phyloP scores from a whole-genome alignment of 2,329 filamentous ascomycete species.

The Cladorrhinum sp. region DNA sequence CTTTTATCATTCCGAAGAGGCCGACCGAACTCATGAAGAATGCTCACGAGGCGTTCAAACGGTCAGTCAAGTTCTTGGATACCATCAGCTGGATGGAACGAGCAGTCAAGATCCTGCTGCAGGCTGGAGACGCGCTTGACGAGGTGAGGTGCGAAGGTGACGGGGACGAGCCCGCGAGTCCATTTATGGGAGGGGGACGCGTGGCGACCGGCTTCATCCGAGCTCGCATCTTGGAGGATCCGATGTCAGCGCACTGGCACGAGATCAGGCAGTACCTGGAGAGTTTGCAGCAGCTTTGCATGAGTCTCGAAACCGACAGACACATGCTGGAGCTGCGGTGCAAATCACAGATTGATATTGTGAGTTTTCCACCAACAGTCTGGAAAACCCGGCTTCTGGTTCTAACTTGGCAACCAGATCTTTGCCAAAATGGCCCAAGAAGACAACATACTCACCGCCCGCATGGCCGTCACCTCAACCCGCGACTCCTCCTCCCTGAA shows the following conservation, averaged over 20 bases:
- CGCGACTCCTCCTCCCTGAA: slow-evolving; percentile 48
- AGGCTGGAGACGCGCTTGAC: slow-evolving; percentile 43
- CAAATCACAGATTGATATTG: slow-evolving; percentile 46
- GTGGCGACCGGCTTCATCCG: slow-evolving; percentile 17
- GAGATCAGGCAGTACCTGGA: slow-evolving; percentile 47
- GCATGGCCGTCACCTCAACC: slow-evolving; percentile 40
- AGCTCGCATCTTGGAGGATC: slow-evolving; percentile 21
- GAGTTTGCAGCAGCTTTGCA: slow-evolving; percentile 42
- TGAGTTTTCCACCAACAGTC: slow-evolving; percentile 31
- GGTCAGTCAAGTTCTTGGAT: slow-evolving; percentile 44
- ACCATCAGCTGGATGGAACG: slow-evolving; percentile 48
- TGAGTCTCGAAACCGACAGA: slow-evolving; percentile 44
- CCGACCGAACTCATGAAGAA: slow-evolving; percentile 48
- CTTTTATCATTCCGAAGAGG: slow-evolving; percentile 35
- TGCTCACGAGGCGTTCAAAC: slow-evolving; percentile 45
- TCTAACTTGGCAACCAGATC: slow-evolving; percentile 31
- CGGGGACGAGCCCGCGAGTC: slow-evolving; percentile 4
- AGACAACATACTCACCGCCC: slow-evolving; percentile 44
- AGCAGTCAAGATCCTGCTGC: slow-evolving; percentile 42
- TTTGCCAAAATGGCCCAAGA: slow-evolving; percentile 50
- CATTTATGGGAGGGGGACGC: slow-evolving; percentile 19
- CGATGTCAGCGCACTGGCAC: slow-evolving; percentile 41
- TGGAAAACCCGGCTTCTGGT: fast-evolving
- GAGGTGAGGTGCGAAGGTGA: slow-evolving; percentile 27
- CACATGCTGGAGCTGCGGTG: slow-evolving; percentile 46